Percentiles rank a stretch among this genome's conserved stretches.
These are phyloP conservation scores for Populus davidiana DNA, from an alignment of 345 rosid species.

Conservation along the genomic window DNA sequence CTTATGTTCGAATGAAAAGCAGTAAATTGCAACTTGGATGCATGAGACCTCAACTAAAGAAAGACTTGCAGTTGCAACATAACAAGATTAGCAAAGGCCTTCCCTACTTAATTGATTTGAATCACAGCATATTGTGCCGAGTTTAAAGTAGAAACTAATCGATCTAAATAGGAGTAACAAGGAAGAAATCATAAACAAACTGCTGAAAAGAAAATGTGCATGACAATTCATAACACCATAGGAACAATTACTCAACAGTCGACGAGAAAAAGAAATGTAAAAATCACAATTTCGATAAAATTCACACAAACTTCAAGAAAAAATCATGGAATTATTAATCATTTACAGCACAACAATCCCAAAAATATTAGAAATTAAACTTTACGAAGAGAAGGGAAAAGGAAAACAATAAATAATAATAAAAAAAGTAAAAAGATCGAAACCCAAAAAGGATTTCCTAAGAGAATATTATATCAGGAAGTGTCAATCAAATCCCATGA, in stretches of 20 bases:
- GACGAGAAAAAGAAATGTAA: background rate
- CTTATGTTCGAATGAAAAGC: constrained; percentile 15
- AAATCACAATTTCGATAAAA: background rate
- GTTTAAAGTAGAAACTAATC: constrained; percentile 4
- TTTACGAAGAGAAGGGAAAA: background rate
- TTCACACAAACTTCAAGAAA: background rate
- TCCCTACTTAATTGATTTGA: background rate
- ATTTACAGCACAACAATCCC: background rate
- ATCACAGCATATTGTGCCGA: background rate
- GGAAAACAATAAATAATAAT: background rate
- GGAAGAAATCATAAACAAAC: background rate
- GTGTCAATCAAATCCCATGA: constrained; percentile 18
- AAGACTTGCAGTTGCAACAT: background rate
- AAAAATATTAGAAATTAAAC: background rate
- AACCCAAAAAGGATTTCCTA: background rate
- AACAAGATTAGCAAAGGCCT: background rate
- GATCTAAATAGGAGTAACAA: background rate
- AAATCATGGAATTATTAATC: background rate
- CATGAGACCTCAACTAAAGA: background rate
- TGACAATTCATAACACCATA: background rate
- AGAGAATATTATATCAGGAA: constrained; percentile 10
- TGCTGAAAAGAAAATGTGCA: background rate
- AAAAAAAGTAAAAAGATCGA: background rate
- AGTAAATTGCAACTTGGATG: constrained; percentile 15
- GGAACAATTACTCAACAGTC: constrained; percentile 9